Conservation (phyloP, 164 flowering plant species). For the Berberis vulgaris region DNA sequence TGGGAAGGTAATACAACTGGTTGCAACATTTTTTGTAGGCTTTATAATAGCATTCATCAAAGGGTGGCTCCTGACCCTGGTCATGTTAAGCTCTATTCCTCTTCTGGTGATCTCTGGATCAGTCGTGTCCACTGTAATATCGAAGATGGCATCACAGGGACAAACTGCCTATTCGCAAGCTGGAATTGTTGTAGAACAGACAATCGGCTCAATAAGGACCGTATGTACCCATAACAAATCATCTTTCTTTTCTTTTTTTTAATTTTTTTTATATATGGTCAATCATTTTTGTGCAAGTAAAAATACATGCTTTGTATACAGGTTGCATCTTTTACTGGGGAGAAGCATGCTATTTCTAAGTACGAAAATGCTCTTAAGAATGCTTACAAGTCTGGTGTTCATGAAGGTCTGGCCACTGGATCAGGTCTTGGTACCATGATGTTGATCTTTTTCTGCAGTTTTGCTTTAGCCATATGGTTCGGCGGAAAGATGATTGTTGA, state of each 20-base stretch:
- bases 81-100: constrained; percentile 47
- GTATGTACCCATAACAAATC: constrained; percentile 19
- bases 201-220: constrained; percentile 71
- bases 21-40: constrained; percentile 55
- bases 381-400: constrained; percentile 54
- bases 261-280: background rate
- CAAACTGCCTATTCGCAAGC: constrained; percentile 59
- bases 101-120: constrained; percentile 40
- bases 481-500: constrained; percentile 61
- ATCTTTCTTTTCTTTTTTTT: background rate
- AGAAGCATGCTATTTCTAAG: constrained; percentile 50
- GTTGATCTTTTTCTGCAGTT: constrained; percentile 37
- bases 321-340: constrained; percentile 38
- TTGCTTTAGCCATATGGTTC: constrained; percentile 68
- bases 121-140: constrained; percentile 21
- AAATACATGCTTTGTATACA: background rate
- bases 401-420: constrained; percentile 60
- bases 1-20: constrained; percentile 54
- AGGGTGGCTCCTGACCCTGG: constrained; percentile 75
- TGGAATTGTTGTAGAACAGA: constrained; percentile 50
- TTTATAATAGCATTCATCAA: constrained; percentile 47
- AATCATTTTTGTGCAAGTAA: background rate
- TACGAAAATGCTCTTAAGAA: constrained; percentile 42
- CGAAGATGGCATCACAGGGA: constrained; percentile 41
- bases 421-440: constrained; percentile 52